Percentiles rank a stretch among this genome's conserved stretches.
phyloP scores from a whole-genome alignment of 805 yeast species.

The Barnettozyma vustinii region DNA sequence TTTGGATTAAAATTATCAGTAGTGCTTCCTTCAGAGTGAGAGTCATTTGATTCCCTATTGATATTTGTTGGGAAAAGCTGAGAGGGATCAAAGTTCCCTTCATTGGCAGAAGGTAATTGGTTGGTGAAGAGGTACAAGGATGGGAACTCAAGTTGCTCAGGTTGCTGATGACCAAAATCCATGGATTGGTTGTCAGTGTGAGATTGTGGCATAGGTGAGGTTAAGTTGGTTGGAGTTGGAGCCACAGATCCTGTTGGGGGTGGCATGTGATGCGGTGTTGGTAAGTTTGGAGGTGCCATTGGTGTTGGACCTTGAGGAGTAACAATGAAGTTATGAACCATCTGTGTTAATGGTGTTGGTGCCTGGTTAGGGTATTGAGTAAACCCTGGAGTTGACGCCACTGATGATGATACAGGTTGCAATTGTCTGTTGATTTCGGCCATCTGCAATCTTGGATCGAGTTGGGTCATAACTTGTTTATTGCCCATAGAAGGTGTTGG shows the following conservation, averaged over 20 bases:
- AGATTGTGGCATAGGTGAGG: conserved; percentile 1
- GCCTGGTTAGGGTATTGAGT: background rate
- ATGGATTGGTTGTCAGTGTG: background rate
- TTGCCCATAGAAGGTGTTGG: background rate
- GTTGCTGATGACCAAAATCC: background rate
- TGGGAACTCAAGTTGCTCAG: conserved; percentile 22
- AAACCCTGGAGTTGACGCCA: conserved; percentile 5
- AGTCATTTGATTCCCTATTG: conserved; percentile 4
- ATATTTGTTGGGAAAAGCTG: conserved; percentile 22
- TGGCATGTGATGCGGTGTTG: conserved; percentile 5
- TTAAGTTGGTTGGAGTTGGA: background rate
- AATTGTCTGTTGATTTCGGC: background rate
- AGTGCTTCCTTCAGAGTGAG: conserved; percentile 15
- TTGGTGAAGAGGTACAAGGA: conserved; percentile 25
- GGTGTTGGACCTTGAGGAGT: conserved; percentile 8
- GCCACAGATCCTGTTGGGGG: conserved; percentile 9
- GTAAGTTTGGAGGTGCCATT: conserved; percentile 4
- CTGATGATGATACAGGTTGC: background rate
- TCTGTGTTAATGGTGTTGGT: conserved; percentile 6
- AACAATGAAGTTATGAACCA: conserved; percentile 4
- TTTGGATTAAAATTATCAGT: conserved; percentile 15
- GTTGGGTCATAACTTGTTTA: background rate
- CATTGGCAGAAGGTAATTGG: conserved; percentile 17
- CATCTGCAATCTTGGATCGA: background rate
- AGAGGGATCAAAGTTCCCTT: conserved; percentile 22